Evolutionary conservation across 805 yeast species (phyloP).

Genomic region (Yarrowia sp.): DNA sequence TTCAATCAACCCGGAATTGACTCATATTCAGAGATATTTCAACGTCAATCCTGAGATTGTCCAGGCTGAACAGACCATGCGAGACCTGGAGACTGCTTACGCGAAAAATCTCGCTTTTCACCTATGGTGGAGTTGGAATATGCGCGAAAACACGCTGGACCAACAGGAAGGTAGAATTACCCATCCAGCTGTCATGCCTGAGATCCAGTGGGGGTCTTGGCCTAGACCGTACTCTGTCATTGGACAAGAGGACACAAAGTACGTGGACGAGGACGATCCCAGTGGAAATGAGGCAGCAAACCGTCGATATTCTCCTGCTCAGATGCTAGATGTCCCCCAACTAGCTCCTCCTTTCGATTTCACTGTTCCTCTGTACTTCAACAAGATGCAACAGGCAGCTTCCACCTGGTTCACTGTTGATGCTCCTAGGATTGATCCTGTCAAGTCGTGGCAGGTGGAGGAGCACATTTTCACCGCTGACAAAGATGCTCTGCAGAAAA

Average conservation of each 20-base stretch:
- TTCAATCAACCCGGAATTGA: not conserved
- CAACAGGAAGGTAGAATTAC: too few species aligned
- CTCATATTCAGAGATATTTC: not conserved
- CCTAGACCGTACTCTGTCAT: not conserved
- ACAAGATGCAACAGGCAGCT: not conserved
- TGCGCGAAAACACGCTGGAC: not conserved
- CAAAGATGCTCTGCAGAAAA: not conserved
- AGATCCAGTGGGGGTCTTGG: not conserved
- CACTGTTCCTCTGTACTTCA: not conserved
- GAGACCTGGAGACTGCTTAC: not conserved
- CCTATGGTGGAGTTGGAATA: not conserved
- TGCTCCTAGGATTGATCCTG: not conserved
- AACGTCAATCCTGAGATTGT: not conserved
- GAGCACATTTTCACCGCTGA: not conserved
- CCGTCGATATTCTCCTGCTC: too few species aligned
- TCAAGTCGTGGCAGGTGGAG: slow-evolving; percentile 1
- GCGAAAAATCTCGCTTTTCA: not conserved
- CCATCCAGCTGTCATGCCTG: not conserved
- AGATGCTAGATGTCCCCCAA: not conserved
- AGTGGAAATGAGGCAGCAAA: not conserved
- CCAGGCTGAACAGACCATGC: not conserved
- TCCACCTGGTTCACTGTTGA: not conserved
- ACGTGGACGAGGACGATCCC: slow-evolving; percentile 4
- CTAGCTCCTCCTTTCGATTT: not conserved
- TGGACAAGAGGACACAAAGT: not conserved